A percentile compares a stretch with the other conserved stretches of the same genome.
These are phyloP conservation scores for Boletus albobrunnescens DNA, from an alignment of 1,284 basidiomycete genomes.

Conservation along the genomic window DNA sequence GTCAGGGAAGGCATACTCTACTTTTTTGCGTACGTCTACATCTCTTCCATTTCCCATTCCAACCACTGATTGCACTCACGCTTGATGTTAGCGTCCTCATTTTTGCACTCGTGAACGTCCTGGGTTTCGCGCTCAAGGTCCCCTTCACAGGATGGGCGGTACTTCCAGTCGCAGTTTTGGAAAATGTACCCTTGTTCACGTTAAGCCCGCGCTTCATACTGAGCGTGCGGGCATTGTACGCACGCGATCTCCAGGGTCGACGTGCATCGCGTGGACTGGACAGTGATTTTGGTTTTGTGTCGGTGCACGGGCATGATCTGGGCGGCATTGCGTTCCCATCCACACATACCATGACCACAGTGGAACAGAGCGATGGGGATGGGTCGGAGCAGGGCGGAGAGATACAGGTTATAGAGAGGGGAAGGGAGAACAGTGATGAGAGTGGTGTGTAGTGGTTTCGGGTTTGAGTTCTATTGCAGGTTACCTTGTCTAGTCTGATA, in stretches of 20 bases:
- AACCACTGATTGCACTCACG: not conserved
- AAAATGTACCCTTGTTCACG: slow-evolving; percentile 3
- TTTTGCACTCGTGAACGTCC: not conserved
- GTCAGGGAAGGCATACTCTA: slow-evolving; percentile 3
- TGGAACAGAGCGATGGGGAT: not conserved
- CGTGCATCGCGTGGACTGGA: not conserved
- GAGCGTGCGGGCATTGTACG: slow-evolving; percentile 7
- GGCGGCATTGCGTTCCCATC: not conserved
- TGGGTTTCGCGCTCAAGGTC: not conserved
- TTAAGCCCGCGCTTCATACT: slow-evolving; percentile 8
- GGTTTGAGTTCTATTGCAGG: too few species aligned
- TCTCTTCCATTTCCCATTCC: too few species aligned
- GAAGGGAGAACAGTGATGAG: not conserved
- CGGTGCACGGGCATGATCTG: not conserved
- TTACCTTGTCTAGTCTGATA: too few species aligned
- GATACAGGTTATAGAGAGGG: not conserved
- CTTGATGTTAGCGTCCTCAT: not conserved
- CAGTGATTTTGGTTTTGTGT: slow-evolving; percentile 6
- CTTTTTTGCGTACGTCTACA: slow-evolving; percentile 1
- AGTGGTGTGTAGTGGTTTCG: too few species aligned
- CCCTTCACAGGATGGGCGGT: not conserved
- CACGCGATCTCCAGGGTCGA: not conserved
- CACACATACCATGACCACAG: too few species aligned
- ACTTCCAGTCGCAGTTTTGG: not conserved
- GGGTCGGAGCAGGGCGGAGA: not conserved